Conservation (phyloP, 2,329 filamentous ascomycete species). For the Trichoderma harzianum region DNA sequence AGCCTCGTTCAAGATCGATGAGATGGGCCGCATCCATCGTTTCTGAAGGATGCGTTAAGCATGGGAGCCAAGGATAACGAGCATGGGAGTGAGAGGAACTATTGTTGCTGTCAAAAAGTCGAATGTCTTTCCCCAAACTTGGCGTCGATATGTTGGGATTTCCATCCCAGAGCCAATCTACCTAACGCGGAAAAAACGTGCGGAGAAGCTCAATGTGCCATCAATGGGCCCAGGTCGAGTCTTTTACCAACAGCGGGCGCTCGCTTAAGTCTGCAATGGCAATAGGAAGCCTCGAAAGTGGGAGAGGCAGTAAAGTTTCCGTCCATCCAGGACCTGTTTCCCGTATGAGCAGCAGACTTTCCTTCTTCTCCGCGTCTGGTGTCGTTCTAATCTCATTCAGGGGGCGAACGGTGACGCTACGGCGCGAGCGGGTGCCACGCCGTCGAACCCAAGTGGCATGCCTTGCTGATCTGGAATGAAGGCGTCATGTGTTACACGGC, state of each 20-base stretch:
- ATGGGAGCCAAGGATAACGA: not conserved
- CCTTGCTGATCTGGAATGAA: conserved; percentile 1
- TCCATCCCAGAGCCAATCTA: not conserved
- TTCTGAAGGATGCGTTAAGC: not conserved
- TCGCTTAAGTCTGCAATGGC: not conserved
- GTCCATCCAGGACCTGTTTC: not conserved
- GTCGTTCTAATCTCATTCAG: not conserved
- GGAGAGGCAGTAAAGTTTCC: not conserved
- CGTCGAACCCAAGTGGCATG: not conserved
- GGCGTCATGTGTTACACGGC: conserved; percentile 6
- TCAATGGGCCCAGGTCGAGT: not conserved
- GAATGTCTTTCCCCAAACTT: not conserved
- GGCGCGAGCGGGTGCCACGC: not conserved
- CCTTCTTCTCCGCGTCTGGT: not conserved
- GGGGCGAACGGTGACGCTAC: not conserved
- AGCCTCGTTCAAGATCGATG: conserved; percentile 5
- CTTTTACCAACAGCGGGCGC: not conserved
- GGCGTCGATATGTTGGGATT: not conserved
- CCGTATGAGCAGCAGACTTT: not conserved
- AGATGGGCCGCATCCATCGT: not conserved
- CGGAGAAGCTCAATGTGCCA: not conserved
- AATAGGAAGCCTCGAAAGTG: not conserved
- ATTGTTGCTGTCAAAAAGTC: not conserved
- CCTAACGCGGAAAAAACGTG: not conserved
- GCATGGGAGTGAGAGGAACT: not conserved